These are phyloP conservation scores for Afroboletus lepidellus DNA, from an alignment of 1,284 basidiomycete species.

Conservation along the genomic window DNA sequence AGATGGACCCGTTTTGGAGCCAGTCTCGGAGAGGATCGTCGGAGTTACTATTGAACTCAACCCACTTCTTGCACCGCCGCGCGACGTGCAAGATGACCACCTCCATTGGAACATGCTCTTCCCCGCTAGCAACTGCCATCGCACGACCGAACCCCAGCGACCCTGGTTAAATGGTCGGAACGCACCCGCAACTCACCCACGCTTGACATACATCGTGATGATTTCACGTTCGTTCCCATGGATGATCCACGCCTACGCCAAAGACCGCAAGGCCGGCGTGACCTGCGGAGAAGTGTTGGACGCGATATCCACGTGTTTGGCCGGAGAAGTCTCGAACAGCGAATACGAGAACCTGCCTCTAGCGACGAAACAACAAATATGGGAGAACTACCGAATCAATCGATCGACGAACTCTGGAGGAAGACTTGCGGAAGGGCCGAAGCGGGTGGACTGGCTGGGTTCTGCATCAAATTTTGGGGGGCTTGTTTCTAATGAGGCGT, in stretches of 20 bases:
- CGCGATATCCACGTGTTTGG: slow-evolving; percentile 48
- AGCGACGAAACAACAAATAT: slow-evolving; percentile 40
- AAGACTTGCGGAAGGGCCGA: slow-evolving; percentile 54
- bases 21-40: slow-evolving; percentile 52
- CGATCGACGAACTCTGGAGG: slow-evolving; percentile 68
- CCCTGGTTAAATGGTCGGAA: slow-evolving; percentile 47
- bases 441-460: slow-evolving; percentile 62
- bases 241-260: slow-evolving; percentile 54
- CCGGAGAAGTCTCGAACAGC: slow-evolving; percentile 44
- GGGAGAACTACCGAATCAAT: slow-evolving; percentile 58
- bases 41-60: slow-evolving; percentile 51
- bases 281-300: slow-evolving; percentile 75
- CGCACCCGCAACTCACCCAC: slow-evolving; percentile 72
- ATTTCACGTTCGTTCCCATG: slow-evolving; percentile 58
- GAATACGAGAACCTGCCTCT: slow-evolving; percentile 48
- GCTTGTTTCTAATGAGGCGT: slow-evolving; percentile 44
- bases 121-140: slow-evolving; percentile 55
- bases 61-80: slow-evolving; percentile 54
- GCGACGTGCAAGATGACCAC: slow-evolving; percentile 48
- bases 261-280: slow-evolving; percentile 51
- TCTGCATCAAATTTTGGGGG: slow-evolving; percentile 60
- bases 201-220: slow-evolving; percentile 47
- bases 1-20: slow-evolving; percentile 54
- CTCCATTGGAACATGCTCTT: slow-evolving; percentile 77
- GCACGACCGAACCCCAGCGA: slow-evolving; percentile 54